Evolutionary conservation across 768 basidiomycete genomes (phyloP), one percentile per base, ranked within the genome.

Genomic region (Tephrocybe sp.): DNA sequence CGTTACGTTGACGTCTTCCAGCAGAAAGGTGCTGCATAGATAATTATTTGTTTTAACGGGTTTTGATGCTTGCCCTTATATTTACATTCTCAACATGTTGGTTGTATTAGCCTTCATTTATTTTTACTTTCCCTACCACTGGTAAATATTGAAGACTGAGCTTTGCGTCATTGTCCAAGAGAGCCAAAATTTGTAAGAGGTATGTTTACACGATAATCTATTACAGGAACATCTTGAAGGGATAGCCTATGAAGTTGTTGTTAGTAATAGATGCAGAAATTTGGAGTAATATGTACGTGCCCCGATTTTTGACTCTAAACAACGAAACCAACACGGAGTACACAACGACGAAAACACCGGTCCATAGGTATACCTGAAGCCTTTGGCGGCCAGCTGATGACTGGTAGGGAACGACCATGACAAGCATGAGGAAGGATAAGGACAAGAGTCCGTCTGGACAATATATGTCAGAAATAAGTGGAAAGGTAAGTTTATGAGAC

Each of bases 1-100:
- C 83, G 90, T 55, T 97, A 97, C 64, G 93, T 97, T 2, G 92
- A 94, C 63, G 87, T 94, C n/a, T 86, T 94, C 68, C 84, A 88
- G 57, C 79, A 85, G 59, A 75, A 76, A 26, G 69, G 62, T 26
- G 59, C 64, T 37, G 60, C 59, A 55, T 61, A 63, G 54, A 51
- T 54, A 38, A 39, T 48, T 53, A 21, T 53, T 50, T 38, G 15
- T 42, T 36, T 15, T 25, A 10, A 15, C 23, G 46, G 15, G 45
- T 40, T 43, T 28, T 40, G 43, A 25, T 47, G 25, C 21, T 34
- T 23, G n/a, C 47, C 51, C 20, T 51, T 28, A 57, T 47, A 57
- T 49, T 57, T 50, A 54, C 48, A 37, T 53, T 54, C 45, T 30
- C 28, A 30, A 11, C 28, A 47, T 51, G 36, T 39, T 45, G 24